Percentiles rank a stretch among this genome's conserved stretches.
phyloP scores from a whole-genome alignment of 202 grass and related monocot species.

The Musa balbisiana region DNA sequence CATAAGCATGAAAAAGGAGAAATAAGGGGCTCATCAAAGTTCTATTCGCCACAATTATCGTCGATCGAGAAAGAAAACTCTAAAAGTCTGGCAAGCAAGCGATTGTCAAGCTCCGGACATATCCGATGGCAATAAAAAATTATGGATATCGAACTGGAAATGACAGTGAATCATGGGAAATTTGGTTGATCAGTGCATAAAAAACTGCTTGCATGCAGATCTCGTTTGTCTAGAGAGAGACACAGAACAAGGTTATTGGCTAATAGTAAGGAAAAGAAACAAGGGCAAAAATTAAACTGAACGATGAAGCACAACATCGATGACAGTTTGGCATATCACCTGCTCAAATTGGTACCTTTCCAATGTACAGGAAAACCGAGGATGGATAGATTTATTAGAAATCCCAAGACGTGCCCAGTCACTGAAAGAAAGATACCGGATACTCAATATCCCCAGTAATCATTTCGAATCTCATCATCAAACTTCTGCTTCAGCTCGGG shows the following conservation, averaged over 20 bases:
- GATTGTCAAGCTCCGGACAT: no score
- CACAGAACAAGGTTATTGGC: no score
- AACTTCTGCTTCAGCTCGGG: constrained; percentile 89
- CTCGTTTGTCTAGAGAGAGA: no score
- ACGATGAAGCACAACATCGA: not conserved
- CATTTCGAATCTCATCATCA: constrained; percentile 85
- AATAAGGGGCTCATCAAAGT: no score
- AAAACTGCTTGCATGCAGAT: no score
- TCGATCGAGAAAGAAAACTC: accelerated
- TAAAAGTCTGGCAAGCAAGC: accelerated
- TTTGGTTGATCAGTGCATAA: no score
- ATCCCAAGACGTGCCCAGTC: constrained; percentile 1
- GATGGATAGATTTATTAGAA: constrained; percentile 26
- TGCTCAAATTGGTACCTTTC: constrained; percentile 12
- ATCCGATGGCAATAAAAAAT: no score
- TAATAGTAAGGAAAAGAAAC: not conserved
- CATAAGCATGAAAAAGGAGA: no score
- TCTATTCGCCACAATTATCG: no score
- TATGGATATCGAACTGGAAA: no score
- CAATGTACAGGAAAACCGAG: constrained; percentile 19
- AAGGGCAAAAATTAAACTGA: not conserved
- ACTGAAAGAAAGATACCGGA: not conserved
- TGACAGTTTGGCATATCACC: not conserved
- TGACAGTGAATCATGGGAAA: no score
- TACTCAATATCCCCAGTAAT: constrained; percentile 81